Base-by-base conservation (phyloP, 805 yeast species). In the Metschnikowia borealis region DNA sequence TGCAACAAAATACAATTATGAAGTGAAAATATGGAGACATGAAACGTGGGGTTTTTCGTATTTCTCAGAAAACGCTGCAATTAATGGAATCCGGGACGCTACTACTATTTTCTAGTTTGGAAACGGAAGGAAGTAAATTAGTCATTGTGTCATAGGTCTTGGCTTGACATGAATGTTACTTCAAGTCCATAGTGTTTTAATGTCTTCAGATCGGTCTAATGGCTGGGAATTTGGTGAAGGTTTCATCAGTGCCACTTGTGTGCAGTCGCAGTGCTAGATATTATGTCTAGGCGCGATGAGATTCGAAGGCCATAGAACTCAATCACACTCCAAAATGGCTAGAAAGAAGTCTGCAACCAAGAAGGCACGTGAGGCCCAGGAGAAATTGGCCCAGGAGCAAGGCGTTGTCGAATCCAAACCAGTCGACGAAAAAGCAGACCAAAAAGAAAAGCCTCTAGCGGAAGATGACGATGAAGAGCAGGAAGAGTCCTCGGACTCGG, bases 331-430 rank as follows among this genome's bases (percentile, higher is more conserved):
- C n/a, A 51, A 20, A 20, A 87, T 87, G 96, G 84, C 94, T 39
- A 84, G 95, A 81, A 88, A 87, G 83, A 87, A 87, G 77, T 85
- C 92, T 21, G 90, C 91, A 38, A 74, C 90, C 49, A 86, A 84
- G 62, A 84, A 71, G 62, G 91, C 91, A 10, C 75, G 71, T 62
- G 75, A 69, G 48, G 83, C 77, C 52, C 77, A 73, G 6, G 71
- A 55, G 18, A 54, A 52, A 8, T 14, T 17, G 13, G 33, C 36
- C 6, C 32, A 46, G 39, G 32, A 36, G 5, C 20, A 29, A 23
- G 41, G 38, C 6, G 17, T 23, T 8, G 15, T 49, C n/a, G 39
- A 32, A 26, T 3, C 8, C 10, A 29, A 4, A 4, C 36, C 40
- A 6, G 49, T 18, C 17, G 11, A 26, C 7, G 45, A 13, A 33